phyloP scores from a whole-genome alignment of 2,329 filamentous ascomycete genomes.

The Fusarium sambucinum region DNA sequence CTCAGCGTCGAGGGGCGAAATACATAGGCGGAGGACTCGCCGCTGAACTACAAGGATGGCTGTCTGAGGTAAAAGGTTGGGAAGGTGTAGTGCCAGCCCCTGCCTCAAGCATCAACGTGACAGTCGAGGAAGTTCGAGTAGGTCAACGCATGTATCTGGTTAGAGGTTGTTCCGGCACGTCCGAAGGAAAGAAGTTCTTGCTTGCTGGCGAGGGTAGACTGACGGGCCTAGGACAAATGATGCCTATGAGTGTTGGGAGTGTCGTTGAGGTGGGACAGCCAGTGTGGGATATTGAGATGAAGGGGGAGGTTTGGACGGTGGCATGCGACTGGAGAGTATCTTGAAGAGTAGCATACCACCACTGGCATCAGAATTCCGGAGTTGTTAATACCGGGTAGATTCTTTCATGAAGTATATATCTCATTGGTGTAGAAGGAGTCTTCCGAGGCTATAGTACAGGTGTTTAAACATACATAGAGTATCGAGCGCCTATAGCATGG shows the following conservation, averaged over 20 bases:
- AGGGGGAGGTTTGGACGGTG: slow-evolving; percentile 53
- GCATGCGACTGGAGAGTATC: slow-evolving; percentile 55
- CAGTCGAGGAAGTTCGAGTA: slow-evolving; percentile 49
- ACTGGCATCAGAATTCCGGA: background rate
- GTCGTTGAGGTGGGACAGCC: slow-evolving; percentile 53
- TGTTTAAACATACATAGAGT: background rate
- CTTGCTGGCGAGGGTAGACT: slow-evolving; percentile 55
- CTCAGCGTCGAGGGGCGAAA: slow-evolving; percentile 52
- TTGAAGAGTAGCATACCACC: background rate
- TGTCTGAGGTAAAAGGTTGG: slow-evolving; percentile 57
- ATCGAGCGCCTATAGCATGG: background rate
- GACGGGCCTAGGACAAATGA: slow-evolving; percentile 52
- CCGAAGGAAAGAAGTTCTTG: slow-evolving; percentile 46
- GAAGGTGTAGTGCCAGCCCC: slow-evolving; percentile 39
- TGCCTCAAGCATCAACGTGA: slow-evolving; percentile 42
- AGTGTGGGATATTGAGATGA: slow-evolving; percentile 55
- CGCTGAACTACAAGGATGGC: slow-evolving; percentile 56
- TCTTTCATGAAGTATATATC: background rate
- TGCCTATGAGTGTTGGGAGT: slow-evolving; percentile 47
- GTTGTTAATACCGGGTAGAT: background rate
- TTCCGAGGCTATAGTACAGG: background rate
- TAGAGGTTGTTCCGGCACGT: slow-evolving; percentile 26
- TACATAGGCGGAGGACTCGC: slow-evolving; percentile 56
- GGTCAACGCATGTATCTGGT: slow-evolving; percentile 55
- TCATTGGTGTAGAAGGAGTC: background rate